These are phyloP conservation scores for Apiospora phragmitis DNA, from an alignment of 2,329 filamentous ascomycete genomes.

Conservation along the genomic window DNA sequence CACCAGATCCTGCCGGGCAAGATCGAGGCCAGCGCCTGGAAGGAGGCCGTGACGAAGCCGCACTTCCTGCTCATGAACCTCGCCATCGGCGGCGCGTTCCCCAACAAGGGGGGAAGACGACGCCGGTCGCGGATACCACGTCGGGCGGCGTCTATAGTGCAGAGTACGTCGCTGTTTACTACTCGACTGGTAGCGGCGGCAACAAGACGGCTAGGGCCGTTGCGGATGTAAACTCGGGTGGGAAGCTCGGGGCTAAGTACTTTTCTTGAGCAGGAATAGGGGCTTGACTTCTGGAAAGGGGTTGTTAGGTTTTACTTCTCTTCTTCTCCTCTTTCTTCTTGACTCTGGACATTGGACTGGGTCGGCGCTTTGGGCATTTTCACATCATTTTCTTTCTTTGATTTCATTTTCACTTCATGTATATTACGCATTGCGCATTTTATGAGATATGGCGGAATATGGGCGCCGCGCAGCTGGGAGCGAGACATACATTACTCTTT, in stretches of 20 bases:
- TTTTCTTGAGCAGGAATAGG: not conserved
- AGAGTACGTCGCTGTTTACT: conserved; percentile 24
- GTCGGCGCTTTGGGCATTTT: not conserved
- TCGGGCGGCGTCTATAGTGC: conserved; percentile 19
- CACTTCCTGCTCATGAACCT: conserved; percentile 29
- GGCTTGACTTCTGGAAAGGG: not conserved
- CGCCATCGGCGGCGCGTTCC: conserved; percentile 30
- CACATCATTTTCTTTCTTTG: not conserved
- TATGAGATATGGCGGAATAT: not conserved
- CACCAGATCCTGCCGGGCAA: conserved; percentile 22
- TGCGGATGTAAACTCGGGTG: not conserved
- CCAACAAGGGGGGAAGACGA: conserved; percentile 26
- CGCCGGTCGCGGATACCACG: conserved; percentile 19
- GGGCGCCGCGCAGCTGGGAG: not conserved
- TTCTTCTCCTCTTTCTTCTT: not conserved
- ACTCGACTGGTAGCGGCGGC: conserved; percentile 3
- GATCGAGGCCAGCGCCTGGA: conserved; percentile 25
- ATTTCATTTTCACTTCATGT: not conserved
- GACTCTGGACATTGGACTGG: not conserved
- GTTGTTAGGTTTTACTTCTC: not conserved
- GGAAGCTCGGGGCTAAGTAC: not conserved
- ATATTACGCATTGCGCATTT: not conserved
- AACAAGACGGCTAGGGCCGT: not conserved
- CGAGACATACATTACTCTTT: not conserved
- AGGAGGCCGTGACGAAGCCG: conserved; percentile 24